Percentiles rank a stretch among this genome's conserved stretches.
phyloP scores from a whole-genome alignment of 441 rosid genomes.

The Bocquillonia castaneifolia region DNA sequence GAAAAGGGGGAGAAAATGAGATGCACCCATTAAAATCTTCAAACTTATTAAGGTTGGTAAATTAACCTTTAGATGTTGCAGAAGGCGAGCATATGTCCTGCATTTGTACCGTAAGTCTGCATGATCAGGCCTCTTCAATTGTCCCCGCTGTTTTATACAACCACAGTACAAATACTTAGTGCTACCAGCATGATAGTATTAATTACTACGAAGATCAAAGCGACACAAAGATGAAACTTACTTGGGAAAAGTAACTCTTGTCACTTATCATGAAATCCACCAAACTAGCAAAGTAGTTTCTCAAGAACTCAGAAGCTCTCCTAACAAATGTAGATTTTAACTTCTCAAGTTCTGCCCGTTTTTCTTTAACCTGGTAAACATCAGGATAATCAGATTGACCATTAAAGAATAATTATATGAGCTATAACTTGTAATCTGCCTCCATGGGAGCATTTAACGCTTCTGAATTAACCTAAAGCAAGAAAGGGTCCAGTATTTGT shows the following conservation, averaged over 20 bases:
- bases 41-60: constrained; percentile 14
- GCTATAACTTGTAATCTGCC: neutral
- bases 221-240: constrained; percentile 25
- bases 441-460: neutral
- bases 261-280: constrained; percentile 98
- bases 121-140: constrained; percentile 99
- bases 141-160: constrained; percentile 73
- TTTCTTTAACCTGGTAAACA: constrained; percentile 76
- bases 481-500: neutral
- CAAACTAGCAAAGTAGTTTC: constrained; percentile 93
- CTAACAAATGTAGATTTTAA: constrained; percentile 77
- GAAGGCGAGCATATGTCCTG: constrained; percentile 98
- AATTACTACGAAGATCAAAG: constrained; percentile 16
- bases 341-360: constrained; percentile 78
- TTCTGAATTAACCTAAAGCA: neutral
- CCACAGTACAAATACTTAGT: constrained; percentile 20
- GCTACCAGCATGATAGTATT: constrained; percentile 17
- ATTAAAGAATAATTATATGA: neutral
- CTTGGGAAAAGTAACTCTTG: constrained; percentile 99
- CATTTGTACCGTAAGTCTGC: constrained; percentile 98
- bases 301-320: constrained; percentile 94
- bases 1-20: constrained; percentile 15
- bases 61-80: constrained; percentile 91
- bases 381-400: constrained; percentile 18
- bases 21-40: constrained; percentile 9